A percentile compares a stretch with the other conserved stretches of the same genome.
phyloP scores from a whole-genome alignment of 108 stramenopile genomes.

The Cyclostephanos tholiformis region DNA sequence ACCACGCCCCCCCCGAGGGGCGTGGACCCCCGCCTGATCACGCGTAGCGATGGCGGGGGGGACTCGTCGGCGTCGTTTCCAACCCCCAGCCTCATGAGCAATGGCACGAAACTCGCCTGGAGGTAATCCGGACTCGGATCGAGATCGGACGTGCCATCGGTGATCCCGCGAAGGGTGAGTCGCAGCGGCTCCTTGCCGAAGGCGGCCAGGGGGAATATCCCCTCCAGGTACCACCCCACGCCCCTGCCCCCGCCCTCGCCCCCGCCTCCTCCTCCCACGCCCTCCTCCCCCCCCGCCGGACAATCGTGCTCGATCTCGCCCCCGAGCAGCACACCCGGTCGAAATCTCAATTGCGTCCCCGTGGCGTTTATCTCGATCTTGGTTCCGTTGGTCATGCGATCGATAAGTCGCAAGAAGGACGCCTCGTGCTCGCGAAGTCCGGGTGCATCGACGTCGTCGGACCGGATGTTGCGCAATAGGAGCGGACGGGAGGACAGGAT shows the following conservation, averaged over 20 bases:
- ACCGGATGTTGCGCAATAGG: constrained; percentile 84
- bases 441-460: constrained; percentile 75
- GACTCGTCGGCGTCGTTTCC: constrained; percentile 65
- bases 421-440: constrained; percentile 86
- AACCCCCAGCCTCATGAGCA: constrained; percentile 89
- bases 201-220: constrained; percentile 91
- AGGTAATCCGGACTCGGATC: constrained; percentile 90
- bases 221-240: constrained; percentile 98
- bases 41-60: constrained; percentile 56
- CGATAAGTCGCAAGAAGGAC: constrained; percentile 89
- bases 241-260: constrained; percentile 32
- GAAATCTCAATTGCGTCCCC: constrained; percentile 92
- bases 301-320: constrained; percentile 91
- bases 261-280: not conserved
- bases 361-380: constrained; percentile 97
- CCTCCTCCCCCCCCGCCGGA: constrained; percentile 40
- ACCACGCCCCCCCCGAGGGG: constrained; percentile 89
- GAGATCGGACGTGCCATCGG: constrained; percentile 70
- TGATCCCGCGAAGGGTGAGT: constrained; percentile 80
- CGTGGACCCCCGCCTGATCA: constrained; percentile 74
- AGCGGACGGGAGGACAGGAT: constrained; percentile 83
- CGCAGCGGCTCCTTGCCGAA: constrained; percentile 92
- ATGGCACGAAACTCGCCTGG: constrained; percentile 72
- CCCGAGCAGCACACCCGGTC: constrained; percentile 92
- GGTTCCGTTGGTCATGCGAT: constrained; percentile 94